These are phyloP conservation scores for Rhizophora apiculata DNA, from an alignment of 345 rosid genomes.

Conservation along the genomic window DNA sequence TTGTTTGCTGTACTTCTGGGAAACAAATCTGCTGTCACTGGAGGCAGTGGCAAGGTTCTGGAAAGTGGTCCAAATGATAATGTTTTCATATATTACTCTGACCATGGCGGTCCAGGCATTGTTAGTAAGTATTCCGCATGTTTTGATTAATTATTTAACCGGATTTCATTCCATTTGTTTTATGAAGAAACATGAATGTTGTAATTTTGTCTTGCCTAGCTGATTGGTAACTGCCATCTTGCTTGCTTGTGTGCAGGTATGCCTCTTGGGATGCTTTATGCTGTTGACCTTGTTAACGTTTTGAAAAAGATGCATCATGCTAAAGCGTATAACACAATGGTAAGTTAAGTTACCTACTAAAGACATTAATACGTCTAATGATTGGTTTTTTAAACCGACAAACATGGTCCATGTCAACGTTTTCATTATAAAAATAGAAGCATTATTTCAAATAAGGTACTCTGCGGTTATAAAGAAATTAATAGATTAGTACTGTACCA, in stretches of 20 bases:
- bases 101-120: slow-evolving; percentile 56
- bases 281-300: slow-evolving; percentile 43
- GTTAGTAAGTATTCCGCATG: slow-evolving; percentile 22
- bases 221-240: neutral
- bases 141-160: neutral
- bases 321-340: slow-evolving; percentile 47
- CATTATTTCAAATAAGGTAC: no score
- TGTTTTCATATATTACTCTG: slow-evolving; percentile 58
- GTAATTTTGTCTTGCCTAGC: neutral
- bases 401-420: no score
- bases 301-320: slow-evolving; percentile 44
- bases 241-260: slow-evolving; percentile 27
- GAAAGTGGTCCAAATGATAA: slow-evolving; percentile 51
- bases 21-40: slow-evolving; percentile 45
- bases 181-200: neutral
- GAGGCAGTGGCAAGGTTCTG: slow-evolving; percentile 67
- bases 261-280: slow-evolving; percentile 33
- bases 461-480: no score
- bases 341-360: neutral
- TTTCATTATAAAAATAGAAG: no score
- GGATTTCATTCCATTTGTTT: neutral
- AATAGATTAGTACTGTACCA: no score
- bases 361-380: no score
- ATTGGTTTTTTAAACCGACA: no score
- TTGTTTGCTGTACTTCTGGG: slow-evolving; percentile 53